Base-by-base conservation (phyloP, 1,284 basidiomycete species). In the Anthracocystis panici-leucophaei region DNA sequence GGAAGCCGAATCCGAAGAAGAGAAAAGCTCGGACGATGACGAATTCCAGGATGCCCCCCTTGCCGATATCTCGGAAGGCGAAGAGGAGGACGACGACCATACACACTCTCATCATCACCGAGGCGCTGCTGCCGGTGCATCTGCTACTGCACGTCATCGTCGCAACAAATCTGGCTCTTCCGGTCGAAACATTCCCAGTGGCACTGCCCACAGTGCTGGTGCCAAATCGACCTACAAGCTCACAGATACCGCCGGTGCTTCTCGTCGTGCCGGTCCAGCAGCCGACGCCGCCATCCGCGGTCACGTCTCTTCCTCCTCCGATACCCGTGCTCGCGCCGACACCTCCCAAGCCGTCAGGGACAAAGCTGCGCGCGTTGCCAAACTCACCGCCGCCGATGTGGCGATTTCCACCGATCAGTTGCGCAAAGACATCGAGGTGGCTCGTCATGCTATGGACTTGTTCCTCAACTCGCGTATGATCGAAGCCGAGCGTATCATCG, bases 391-490 rank as follows among this genome's bases (percentile, higher is more conserved):
- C 21, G 27, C 55, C 29, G 82, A 85, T 44, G 82, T 84, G 9
- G 40, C 27, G 53, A 73, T 78, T 49, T 40, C 40, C 23, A n/a
- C 70, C 2, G 65, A 68, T 5, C 68, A 82, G 49, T 65, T 85
- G 45, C 58, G 63, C 16, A 63, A 63, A 3, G 83, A 84, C 65
- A 68, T 85, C 41, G 66, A 65, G 18, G 67, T 64, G 6, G 82
- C 82, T 1, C 65, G 74, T 25, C 46, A 70, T 7, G 82, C 82
- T 4, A 69, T 85, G 52, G 66, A 84, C 63, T 75, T 84, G n/a
- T 85, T 85, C 68, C 74, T 85, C 48, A 85, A 84, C 71, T 82
- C 78, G 31, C 63, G 78, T 48, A 85, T 85, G 83, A 59, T 82
- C 38, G 82, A 84, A 56, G 83, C 83, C 57, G 81, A 85, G 57